Percentiles rank a stretch among this genome's conserved stretches.
Conservation (phyloP, 176 grass and related monocot genomes). For the Lolium rigidum region DNA sequence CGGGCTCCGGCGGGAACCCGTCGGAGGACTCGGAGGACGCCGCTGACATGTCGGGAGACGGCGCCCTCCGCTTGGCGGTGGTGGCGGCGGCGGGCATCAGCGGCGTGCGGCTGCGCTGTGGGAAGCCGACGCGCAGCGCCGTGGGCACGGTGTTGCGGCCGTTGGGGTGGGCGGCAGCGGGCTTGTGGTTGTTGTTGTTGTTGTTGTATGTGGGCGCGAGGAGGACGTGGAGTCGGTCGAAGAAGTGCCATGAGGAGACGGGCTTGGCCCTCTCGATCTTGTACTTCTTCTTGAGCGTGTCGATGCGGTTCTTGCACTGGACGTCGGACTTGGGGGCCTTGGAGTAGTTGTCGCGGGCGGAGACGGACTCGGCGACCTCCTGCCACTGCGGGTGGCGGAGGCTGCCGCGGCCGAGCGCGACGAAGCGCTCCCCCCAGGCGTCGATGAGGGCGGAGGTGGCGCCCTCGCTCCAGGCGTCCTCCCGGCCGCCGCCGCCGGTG, state of each 20-base stretch:
- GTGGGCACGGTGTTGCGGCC: conserved; percentile 37
- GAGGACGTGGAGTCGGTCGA: conserved; percentile 70
- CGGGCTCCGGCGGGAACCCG: conserved; percentile 67
- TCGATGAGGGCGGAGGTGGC: conserved; percentile 89
- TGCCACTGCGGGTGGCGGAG: conserved; percentile 97
- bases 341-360: conserved; percentile 81
- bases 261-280: conserved; percentile 87
- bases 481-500: conserved; percentile 41
- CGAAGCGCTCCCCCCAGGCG: conserved; percentile 91
- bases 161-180: conserved; percentile 31
- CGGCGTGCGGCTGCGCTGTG: conserved; percentile 71
- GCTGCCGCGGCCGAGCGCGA: conserved; percentile 92
- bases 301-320: conserved; percentile 99
- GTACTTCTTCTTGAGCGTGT: conserved; percentile 99
- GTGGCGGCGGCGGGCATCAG: conserved; percentile 25
- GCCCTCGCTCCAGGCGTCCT: conserved; percentile 98
- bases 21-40: conserved; percentile 73
- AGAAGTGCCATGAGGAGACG: conserved; percentile 83
- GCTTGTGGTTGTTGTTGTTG: conserved; percentile 36
- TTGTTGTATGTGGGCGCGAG: conserved; percentile 64
- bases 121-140: conserved; percentile 55
- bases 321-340: conserved; percentile 78
- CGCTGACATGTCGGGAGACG: conserved; percentile 48
- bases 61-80: conserved; percentile 25
- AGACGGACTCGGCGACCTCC: conserved; percentile 95